A percentile compares a stretch with the other conserved stretches of the same genome.
These are phyloP conservation scores for Volvariella volvacea DNA, from an alignment of 1,284 basidiomycete genomes.

Conservation along the genomic window DNA sequence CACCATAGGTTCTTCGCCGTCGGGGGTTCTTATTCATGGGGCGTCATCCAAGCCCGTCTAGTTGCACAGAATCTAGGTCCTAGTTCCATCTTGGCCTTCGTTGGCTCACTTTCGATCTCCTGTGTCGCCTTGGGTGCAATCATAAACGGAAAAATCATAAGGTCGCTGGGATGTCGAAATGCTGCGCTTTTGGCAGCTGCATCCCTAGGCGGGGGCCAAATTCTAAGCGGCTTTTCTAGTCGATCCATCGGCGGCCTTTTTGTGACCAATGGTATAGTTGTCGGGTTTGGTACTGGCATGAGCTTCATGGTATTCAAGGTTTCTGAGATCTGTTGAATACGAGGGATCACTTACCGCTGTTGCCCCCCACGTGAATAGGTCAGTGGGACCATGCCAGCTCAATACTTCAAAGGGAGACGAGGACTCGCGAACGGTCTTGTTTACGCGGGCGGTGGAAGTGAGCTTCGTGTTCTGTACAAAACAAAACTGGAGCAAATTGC, in stretches of 20 bases:
- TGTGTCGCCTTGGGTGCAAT: slow-evolving; percentile 14
- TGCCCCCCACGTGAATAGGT: slow-evolving; percentile 12
- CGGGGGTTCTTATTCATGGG: slow-evolving; percentile 23
- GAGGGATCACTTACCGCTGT: slow-evolving; percentile 6
- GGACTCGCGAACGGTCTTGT: slow-evolving; percentile 27
- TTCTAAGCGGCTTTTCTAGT: slow-evolving; percentile 21
- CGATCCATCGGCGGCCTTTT: slow-evolving; percentile 19
- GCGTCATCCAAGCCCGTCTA: slow-evolving; percentile 20
- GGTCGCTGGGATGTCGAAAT: too few species aligned
- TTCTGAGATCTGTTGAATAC: too few species aligned
- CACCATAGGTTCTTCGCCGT: not conserved
- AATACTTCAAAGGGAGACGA: slow-evolving; percentile 23
- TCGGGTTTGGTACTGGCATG: slow-evolving; percentile 5
- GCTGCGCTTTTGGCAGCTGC: too few species aligned
- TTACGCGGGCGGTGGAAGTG: slow-evolving; percentile 21
- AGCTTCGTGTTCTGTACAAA: not conserved
- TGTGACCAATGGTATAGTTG: slow-evolving; percentile 20
- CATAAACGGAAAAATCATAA: too few species aligned
- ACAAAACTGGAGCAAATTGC: not conserved
- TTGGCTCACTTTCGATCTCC: slow-evolving; percentile 21
- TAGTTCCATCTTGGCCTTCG: slow-evolving; percentile 21
- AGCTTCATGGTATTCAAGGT: not conserved
- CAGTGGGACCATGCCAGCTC: slow-evolving; percentile 22
- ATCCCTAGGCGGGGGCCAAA: slow-evolving; percentile 16
- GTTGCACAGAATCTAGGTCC: slow-evolving; percentile 16